Evolutionary conservation across 176 grass and related monocot genomes (phyloP).

Genomic region (maize (Zea mays)): Zm-B73-REFERENCE-NAM-5.0 NC_050098.1:67401501-67402000

Average conservation of each 20-base stretch:
- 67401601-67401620: background rate
- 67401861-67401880: conserved; percentile 58
- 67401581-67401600: background rate
- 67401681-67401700: background rate
- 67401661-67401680: background rate
- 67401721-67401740: conserved; percentile 11
- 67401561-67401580: background rate
- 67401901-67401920: conserved; percentile 59
- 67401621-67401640: background rate
- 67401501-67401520: conserved; percentile 39
- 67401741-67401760: background rate
- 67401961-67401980: conserved; percentile 40
- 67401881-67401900: conserved; percentile 53
- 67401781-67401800: conserved; percentile 68
- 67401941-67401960: conserved; percentile 2
- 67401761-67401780: conserved; percentile 8
- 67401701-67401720: conserved; percentile 3
- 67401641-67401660: background rate
- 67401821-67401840: conserved; percentile 45
- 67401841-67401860: conserved; percentile 97
- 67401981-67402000: conserved; percentile 32
- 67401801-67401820: conserved; percentile 74
- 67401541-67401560: background rate
- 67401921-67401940: conserved; percentile 43
- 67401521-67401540: background rate